A percentile compares a stretch with the other conserved stretches of the same genome.
phyloP scores from a whole-genome alignment of 2,329 filamentous ascomycete species.

The Claviceps spartinae region DNA sequence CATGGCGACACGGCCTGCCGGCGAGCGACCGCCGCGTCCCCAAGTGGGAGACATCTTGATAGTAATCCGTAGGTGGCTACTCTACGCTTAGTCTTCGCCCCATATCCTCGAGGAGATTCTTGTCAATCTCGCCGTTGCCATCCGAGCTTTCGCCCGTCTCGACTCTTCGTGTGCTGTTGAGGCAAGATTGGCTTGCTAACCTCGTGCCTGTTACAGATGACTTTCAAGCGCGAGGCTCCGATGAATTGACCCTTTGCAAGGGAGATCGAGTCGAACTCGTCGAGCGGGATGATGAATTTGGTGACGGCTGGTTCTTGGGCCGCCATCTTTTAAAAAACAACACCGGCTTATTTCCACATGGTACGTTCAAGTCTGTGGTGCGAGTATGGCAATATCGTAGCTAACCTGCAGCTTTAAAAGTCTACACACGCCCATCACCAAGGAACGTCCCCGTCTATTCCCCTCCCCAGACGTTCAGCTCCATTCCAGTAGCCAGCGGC shows the following conservation, averaged over 20 bases:
- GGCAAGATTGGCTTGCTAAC: conserved; percentile 1
- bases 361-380: conserved; percentile 26
- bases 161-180: not conserved
- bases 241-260: conserved; percentile 80
- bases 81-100: conserved; percentile 12
- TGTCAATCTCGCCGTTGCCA: not conserved
- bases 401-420: conserved; percentile 24
- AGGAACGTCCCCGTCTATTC: conserved; percentile 25
- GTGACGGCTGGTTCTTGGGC: conserved; percentile 74
- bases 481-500: conserved; percentile 18
- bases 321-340: conserved; percentile 60
- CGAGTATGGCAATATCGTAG: conserved; percentile 5
- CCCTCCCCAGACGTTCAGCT: conserved; percentile 17
- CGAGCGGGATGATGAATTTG: conserved; percentile 78
- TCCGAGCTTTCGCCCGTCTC: not conserved
- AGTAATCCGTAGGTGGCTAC: conserved; percentile 50
- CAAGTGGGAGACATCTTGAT: conserved; percentile 54
- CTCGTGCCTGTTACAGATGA: conserved; percentile 49
- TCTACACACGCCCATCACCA: conserved; percentile 48
- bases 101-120: not conserved
- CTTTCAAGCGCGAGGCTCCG: conserved; percentile 79
- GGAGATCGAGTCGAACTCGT: conserved; percentile 74
- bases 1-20: conserved; percentile 30
- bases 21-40: conserved; percentile 30
- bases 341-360: conserved; percentile 72